Evolutionary conservation across 805 yeast genomes (phyloP), one percentile per base, ranked within the genome.

Genomic region (Metschnikowia kofuensis): DNA sequence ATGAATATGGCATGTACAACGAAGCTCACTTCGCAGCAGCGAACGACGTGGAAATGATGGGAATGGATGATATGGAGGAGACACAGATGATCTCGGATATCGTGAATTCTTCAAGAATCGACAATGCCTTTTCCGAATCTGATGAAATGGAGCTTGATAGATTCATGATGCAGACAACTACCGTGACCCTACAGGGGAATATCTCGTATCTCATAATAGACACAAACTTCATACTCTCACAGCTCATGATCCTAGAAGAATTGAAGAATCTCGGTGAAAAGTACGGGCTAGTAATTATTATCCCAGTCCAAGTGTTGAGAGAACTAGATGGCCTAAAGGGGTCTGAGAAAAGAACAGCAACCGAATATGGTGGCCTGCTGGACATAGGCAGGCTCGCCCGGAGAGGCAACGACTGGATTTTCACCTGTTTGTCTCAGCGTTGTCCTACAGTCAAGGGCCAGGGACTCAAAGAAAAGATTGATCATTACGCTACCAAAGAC

Each of bases 251-350:
- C 1, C 54, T 90, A 8, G 82, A 85, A 41, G 75, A 75, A 0
- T 60, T 91, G 27, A 63, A 75, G 4, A 58, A 57, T 1, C 47
- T 78, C 7, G 76, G 76, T 4, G 44, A 54, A 0, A 50, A 64
- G 11, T 83, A 72, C 58, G 70, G 75, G 14, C 78, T 81, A 43
- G 62, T 62, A 42, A 69, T 91, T 1, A 70, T 91, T 0, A 71
- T 91, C 4, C 98, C 98, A 0, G 68, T 68, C 5, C 79, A 83
- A 0, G 94, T 85, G 2, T 70, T 88, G 12, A 74, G 70, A 37
- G 98, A 91, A 61, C 72, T 91, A n/a, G 97, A 91, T 66, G 91
- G 91, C 0, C 69, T 91, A 53, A 91, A 91, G 60, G 69, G 63
- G 2, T 47, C 54, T 35, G 27, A 58, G 63, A 6, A 60, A 58